Percentiles rank a stretch among this genome's conserved stretches.
phyloP scores from a whole-genome alignment of 805 yeast genomes.

The Myxozyma lipomycoides region DNA sequence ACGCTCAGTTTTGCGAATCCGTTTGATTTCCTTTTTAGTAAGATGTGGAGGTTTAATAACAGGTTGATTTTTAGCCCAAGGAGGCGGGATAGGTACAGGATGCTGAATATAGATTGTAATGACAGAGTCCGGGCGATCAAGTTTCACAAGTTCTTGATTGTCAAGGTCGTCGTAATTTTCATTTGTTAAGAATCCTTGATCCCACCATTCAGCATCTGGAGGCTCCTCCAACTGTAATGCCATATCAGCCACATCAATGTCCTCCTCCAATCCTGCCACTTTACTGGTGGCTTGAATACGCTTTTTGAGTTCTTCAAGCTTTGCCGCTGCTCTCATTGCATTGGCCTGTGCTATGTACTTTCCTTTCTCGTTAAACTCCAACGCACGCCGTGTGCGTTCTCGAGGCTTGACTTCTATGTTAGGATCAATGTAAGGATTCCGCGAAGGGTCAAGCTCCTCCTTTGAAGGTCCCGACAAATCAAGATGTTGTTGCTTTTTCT shows the following conservation, averaged over 20 bases:
- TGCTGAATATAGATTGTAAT: slow-evolving; percentile 75
- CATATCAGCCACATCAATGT: slow-evolving; percentile 54
- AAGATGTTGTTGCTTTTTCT: slow-evolving; percentile 7
- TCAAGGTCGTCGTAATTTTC: slow-evolving; percentile 35
- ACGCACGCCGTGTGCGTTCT: slow-evolving; percentile 38
- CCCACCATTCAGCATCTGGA: slow-evolving; percentile 90
- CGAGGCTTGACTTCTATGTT: slow-evolving; percentile 16
- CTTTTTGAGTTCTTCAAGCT: slow-evolving; percentile 37
- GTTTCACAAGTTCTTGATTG: slow-evolving; percentile 28
- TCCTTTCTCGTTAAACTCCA: slow-evolving; percentile 59
- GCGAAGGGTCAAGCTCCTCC: slow-evolving; percentile 21
- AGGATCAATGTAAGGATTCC: slow-evolving; percentile 42
- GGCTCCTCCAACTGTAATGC: slow-evolving; percentile 45
- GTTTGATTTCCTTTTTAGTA: slow-evolving; percentile 72
- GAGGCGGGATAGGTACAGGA: slow-evolving; percentile 63
- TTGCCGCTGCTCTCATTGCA: slow-evolving; percentile 43
- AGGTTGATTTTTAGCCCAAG: slow-evolving; percentile 50
- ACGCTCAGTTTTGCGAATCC: slow-evolving; percentile 67
- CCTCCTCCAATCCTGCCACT: slow-evolving; percentile 49
- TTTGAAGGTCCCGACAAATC: slow-evolving; percentile 17
- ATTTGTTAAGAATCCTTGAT: slow-evolving; percentile 50
- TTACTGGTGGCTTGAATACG: slow-evolving; percentile 37
- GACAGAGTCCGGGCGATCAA: slow-evolving; percentile 43
- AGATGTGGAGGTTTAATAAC: slow-evolving; percentile 50
- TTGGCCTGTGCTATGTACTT: slow-evolving; percentile 56